phyloP scores from a whole-genome alignment of 2,329 filamentous ascomycete species.

The Penicillium corylophilum region DNA sequence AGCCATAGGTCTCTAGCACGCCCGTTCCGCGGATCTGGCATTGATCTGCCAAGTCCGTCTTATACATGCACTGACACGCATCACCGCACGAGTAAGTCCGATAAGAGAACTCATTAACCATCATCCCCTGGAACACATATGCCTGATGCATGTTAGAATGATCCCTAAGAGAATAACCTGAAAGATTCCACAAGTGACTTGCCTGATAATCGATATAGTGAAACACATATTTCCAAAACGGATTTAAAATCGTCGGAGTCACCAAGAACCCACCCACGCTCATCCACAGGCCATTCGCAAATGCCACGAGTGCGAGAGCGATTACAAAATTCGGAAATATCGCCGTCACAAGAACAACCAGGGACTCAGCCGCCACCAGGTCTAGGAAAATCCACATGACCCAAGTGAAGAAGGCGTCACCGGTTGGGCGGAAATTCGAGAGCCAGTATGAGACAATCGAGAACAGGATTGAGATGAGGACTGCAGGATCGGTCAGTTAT shows the following conservation, averaged over 20 bases:
- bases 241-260: slow-evolving; percentile 68
- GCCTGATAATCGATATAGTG: slow-evolving; percentile 85
- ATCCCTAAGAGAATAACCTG: too few species aligned
- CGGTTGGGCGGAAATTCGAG: slow-evolving; percentile 67
- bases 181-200: neutral
- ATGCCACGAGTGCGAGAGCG: slow-evolving; percentile 74
- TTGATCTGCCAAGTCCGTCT: slow-evolving; percentile 58
- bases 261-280: slow-evolving; percentile 81
- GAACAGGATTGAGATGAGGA: slow-evolving; percentile 74
- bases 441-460: slow-evolving; percentile 77
- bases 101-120: slow-evolving; percentile 78
- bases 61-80: slow-evolving; percentile 74
- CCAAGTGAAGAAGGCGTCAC: slow-evolving; percentile 70
- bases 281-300: slow-evolving; percentile 90
- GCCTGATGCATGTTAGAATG: slow-evolving; percentile 34
- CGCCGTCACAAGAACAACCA: slow-evolving; percentile 73
- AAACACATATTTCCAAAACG: slow-evolving; percentile 83
- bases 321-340: slow-evolving; percentile 79
- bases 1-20: slow-evolving; percentile 70
- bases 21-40: slow-evolving; percentile 70
- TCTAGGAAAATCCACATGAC: slow-evolving; percentile 84
- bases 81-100: slow-evolving; percentile 63
- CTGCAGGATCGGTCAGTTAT: slow-evolving; percentile 30
- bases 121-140: slow-evolving; percentile 90
- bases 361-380: slow-evolving; percentile 74